phyloP scores from a whole-genome alignment of 129 eudicot genomes.

The Lactuca saligna region DNA sequence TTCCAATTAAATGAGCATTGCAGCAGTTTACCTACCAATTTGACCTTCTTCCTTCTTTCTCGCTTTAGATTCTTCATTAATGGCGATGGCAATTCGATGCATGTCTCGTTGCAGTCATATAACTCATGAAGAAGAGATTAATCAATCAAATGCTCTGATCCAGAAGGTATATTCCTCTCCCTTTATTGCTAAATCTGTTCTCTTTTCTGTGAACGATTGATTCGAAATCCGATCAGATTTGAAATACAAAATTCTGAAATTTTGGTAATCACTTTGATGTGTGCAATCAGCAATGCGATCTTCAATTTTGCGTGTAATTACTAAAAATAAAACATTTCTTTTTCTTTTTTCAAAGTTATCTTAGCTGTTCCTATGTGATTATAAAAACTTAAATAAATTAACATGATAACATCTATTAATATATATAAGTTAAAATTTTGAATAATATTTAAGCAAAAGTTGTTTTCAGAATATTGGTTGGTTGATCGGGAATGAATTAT shows the following conservation, averaged over 20 bases:
- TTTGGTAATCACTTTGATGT: background rate
- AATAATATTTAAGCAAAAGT: too few species aligned
- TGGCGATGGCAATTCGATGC: slow-evolving; percentile 6
- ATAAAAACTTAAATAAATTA: too few species aligned
- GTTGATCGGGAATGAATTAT: too few species aligned
- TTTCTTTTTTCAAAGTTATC: background rate
- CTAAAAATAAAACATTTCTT: background rate
- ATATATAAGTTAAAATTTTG: too few species aligned
- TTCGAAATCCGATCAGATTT: slow-evolving; percentile 7
- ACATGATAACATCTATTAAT: too few species aligned
- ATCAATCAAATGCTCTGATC: background rate
- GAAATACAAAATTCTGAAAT: background rate
- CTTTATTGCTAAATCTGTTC: background rate
- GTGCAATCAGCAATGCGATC: background rate
- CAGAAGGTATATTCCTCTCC: slow-evolving; percentile 13
- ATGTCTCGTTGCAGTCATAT: slow-evolving; percentile 10
- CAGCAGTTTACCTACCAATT: slow-evolving; percentile 21
- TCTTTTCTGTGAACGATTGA: background rate
- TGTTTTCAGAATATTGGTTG: too few species aligned
- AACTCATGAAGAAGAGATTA: slow-evolving; percentile 5
- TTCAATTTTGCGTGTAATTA: background rate
- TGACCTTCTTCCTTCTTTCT: slow-evolving; percentile 20
- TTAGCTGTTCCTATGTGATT: background rate
- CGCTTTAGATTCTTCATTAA: slow-evolving; percentile 19
- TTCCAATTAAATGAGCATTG: slow-evolving; percentile 15